These are phyloP conservation scores for Magnolia sinica DNA, from an alignment of 164 flowering plant species.

Conservation along the genomic window DNA sequence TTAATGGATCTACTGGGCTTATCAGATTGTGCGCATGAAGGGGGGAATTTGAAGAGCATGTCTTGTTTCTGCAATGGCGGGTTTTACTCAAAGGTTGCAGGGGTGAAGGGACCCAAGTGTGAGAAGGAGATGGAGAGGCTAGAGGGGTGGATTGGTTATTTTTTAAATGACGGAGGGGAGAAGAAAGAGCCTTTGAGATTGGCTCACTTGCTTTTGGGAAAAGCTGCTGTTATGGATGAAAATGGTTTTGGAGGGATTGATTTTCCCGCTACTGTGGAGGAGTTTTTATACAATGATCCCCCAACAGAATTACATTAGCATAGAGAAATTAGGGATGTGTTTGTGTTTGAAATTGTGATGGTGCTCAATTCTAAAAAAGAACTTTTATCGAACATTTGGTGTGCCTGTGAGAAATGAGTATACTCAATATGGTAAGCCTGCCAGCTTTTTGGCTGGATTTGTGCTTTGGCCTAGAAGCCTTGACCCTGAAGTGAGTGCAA, in stretches of 20 bases:
- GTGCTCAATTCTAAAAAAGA: background rate
- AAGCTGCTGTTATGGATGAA: conserved; percentile 40
- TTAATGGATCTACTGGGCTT: conserved; percentile 50
- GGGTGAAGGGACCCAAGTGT: conserved; percentile 70
- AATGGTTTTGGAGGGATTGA: conserved; percentile 39
- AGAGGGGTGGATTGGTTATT: conserved; percentile 60
- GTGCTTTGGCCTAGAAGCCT: too few species aligned
- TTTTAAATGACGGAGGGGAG: conserved; percentile 23
- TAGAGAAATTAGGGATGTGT: too few species aligned
- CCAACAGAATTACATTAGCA: conserved; percentile 23
- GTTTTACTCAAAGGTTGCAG: conserved; percentile 61
- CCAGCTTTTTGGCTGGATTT: background rate
- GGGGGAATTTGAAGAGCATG: conserved; percentile 1
- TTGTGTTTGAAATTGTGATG: background rate
- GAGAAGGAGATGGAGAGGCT: conserved; percentile 54
- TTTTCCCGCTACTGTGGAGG: conserved; percentile 63
- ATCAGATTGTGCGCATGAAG: conserved; percentile 19
- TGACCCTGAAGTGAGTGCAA: too few species aligned
- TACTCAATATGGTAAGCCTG: background rate
- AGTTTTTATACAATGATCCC: conserved; percentile 57
- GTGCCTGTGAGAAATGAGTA: background rate
- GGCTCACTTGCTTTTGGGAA: conserved; percentile 69
- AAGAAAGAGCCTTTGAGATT: conserved; percentile 53
- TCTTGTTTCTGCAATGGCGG: conserved; percentile 37
- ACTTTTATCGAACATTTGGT: background rate